Evolutionary conservation across 495 filamentous ascomycete species (phyloP), one percentile per base, ranked within the genome.

Genomic region (Sabuloglossum arenarium): DNA sequence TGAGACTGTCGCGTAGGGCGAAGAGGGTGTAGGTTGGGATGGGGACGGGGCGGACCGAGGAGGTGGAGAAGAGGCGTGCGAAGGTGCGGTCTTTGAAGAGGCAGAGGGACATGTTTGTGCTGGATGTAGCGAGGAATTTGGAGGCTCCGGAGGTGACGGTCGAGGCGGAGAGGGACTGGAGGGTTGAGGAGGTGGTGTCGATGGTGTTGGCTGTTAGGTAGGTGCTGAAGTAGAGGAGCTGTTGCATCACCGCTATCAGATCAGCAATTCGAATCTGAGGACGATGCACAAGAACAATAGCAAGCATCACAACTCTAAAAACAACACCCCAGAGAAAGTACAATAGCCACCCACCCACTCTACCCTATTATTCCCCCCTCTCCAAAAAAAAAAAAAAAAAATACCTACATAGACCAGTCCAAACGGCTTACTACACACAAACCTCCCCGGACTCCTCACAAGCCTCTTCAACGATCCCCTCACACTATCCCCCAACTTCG

Each of bases 41-140:
- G 0, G 78, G 71, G 14, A 83, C 77, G 34, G 78, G 71, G 6
- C 79, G 64, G 0, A 59, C 21, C 21, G 70, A 0, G 29, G 14
- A 39, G 5, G 79, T 73, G 6, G 87, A 87, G 67, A 94, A 97
- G 56, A 94, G 73, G 56, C 77, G 75, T 0, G 87, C 86, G 65
- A 89, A 97, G 54, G 80, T 78, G 61, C 81, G 81, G 69, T 97
- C 90, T 67, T 97, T 97, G 76, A 91, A 85, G 28, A 96, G 81
- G 69, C 89, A 88, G 28, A 97, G 79, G 5, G 79, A 75, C 71
- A 97, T 85, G 69, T 97, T 97, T 53, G 88, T 82, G n/a, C 79
- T 71, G 24, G 71, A 75, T 6, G 89, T 94, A 56, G 85, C 79
- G 61, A 81, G 71, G 70, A 97, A 97, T 65, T 97, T 97, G 53